Conservation (phyloP, 2,329 filamentous ascomycete species). For the Botrytis squamosa region DNA sequence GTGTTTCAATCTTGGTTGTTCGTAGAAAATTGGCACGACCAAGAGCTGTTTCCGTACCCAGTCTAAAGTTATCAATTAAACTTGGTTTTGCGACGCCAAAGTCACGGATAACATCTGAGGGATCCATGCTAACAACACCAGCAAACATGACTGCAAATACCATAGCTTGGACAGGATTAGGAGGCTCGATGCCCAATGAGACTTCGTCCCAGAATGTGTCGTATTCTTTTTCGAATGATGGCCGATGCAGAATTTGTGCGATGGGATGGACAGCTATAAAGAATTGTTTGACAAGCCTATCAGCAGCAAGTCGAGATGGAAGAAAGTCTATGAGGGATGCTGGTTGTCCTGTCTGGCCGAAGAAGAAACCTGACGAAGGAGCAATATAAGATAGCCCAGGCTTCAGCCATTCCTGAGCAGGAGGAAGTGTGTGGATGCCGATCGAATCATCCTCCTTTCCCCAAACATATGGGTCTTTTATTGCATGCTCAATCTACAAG, state of each 20-base stretch:
- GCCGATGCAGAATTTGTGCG: constrained; percentile 63
- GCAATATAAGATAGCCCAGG: constrained; percentile 66
- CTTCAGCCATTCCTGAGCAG: constrained; percentile 54
- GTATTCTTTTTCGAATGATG: constrained; percentile 48
- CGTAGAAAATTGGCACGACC: constrained; percentile 68
- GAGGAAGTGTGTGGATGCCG: constrained; percentile 26
- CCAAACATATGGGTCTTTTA: not conserved
- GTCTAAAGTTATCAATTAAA: constrained; percentile 61
- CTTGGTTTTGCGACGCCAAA: constrained; percentile 56
- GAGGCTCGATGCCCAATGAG: constrained; percentile 57
- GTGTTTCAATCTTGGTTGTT: constrained; percentile 69
- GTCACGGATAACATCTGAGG: constrained; percentile 50
- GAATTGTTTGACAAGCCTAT: constrained; percentile 65
- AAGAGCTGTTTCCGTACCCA: constrained; percentile 66
- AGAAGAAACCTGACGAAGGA: constrained; percentile 62
- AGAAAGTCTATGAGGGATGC: constrained; percentile 59
- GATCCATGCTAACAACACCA: constrained; percentile 64
- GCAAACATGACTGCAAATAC: constrained; percentile 70
- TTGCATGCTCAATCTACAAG: constrained; percentile 14
- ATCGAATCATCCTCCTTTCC: not conserved
- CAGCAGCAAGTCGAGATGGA: constrained; percentile 56
- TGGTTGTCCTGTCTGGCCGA: constrained; percentile 51
- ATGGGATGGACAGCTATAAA: constrained; percentile 67
- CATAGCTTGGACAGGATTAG: constrained; percentile 63
- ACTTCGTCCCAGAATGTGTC: constrained; percentile 64